Evolutionary conservation across 345 rosid genomes (phyloP).

Genomic region (Lumnitzera littorea): DNA sequence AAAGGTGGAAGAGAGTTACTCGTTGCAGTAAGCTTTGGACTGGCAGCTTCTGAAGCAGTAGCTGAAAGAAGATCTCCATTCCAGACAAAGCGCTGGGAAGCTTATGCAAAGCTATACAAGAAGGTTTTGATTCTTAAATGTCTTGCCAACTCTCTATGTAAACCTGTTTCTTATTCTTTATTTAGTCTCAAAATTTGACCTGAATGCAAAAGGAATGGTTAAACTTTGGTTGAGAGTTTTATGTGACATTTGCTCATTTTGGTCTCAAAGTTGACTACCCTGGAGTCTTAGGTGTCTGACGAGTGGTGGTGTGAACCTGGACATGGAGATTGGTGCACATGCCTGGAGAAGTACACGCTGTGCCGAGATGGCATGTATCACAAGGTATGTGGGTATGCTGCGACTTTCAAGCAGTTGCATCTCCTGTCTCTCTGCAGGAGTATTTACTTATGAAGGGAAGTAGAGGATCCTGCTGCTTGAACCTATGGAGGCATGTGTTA

Average conservation of each 20-base stretch:
- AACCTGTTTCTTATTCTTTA: neutral
- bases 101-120: constrained; percentile 58
- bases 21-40: constrained; percentile 68
- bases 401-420: neutral
- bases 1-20: constrained; percentile 61
- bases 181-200: neutral
- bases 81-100: constrained; percentile 62
- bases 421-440: neutral
- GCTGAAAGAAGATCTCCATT: constrained; percentile 63
- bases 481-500: neutral
- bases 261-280: neutral
- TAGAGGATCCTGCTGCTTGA: no score
- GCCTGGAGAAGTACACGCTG: constrained; percentile 60
- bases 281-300: constrained; percentile 44
- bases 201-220: no score
- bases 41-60: constrained; percentile 67
- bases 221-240: neutral
- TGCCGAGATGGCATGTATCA: constrained; percentile 76
- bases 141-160: neutral
- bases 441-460: neutral
- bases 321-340: constrained; percentile 75
- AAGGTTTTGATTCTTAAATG: constrained; percentile 32
- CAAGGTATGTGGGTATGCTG: constrained; percentile 34
- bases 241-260: neutral
- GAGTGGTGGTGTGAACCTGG: constrained; percentile 86